Evolutionary conservation across 495 filamentous ascomycete species (phyloP).

Genomic region (Pseudoneurospora amorphoporcata): DNA sequence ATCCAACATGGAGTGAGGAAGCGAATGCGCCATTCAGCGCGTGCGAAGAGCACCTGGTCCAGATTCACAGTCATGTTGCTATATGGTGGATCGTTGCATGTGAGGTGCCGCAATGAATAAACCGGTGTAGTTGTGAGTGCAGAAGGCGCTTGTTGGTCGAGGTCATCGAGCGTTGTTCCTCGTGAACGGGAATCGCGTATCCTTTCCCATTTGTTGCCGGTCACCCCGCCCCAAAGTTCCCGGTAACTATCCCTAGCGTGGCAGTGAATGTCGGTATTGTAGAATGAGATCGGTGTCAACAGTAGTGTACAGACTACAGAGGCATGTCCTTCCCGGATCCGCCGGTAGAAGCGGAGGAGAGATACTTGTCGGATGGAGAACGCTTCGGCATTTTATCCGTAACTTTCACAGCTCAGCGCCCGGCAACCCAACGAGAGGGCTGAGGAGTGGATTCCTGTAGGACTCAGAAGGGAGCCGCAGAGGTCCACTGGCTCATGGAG

Average conservation of each 20-base stretch:
- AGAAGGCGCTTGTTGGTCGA: neutral
- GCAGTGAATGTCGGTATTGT: neutral
- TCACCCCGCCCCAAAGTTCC: neutral
- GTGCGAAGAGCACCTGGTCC: constrained; percentile 33
- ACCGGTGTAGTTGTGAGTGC: neutral
- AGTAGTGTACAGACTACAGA: neutral
- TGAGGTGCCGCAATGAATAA: neutral
- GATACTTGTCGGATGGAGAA: neutral
- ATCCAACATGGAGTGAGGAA: constrained; percentile 32
- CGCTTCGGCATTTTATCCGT: neutral
- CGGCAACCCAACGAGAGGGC: neutral
- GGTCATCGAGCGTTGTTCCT: neutral
- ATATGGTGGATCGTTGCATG: neutral
- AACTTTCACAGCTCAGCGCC: neutral
- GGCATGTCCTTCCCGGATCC: neutral
- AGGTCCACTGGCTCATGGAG: neutral
- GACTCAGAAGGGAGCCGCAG: neutral
- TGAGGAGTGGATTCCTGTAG: neutral
- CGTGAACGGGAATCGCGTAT: neutral
- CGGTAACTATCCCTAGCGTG: neutral
- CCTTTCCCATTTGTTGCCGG: neutral
- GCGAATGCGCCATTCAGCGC: constrained; percentile 31
- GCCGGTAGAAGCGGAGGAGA: neutral
- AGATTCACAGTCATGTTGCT: constrained; percentile 17
- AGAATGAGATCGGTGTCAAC: neutral